Evolutionary conservation across 1,284 basidiomycete species (phyloP).

Genomic region (Tremellales sp.): DNA sequence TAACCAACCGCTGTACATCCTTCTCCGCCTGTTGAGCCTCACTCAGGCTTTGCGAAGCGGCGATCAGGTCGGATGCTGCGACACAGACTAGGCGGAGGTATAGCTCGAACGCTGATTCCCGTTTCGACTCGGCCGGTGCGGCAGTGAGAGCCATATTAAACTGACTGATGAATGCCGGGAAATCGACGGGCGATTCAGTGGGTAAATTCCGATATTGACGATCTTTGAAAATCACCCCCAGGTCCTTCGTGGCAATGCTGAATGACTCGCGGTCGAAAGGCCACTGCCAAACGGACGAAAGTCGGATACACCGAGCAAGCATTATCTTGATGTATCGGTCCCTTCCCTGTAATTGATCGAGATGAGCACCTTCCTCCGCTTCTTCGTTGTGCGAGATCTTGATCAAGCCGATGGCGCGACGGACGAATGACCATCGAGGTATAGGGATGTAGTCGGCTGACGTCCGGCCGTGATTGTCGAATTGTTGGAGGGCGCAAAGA

Average conservation of each 20-base stretch:
- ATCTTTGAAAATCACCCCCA: conserved; percentile 73
- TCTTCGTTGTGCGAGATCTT: conserved; percentile 57
- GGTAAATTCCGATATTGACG: conserved; percentile 74
- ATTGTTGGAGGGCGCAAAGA: conserved; percentile 72
- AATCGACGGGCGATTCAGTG: conserved; percentile 65
- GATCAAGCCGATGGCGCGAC: conserved; percentile 59
- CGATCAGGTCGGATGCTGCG: conserved; percentile 45
- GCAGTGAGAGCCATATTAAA: conserved; percentile 59
- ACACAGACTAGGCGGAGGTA: conserved; percentile 59
- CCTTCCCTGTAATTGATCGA: conserved; percentile 56
- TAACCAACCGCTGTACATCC: conserved; percentile 67
- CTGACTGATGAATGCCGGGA: conserved; percentile 69
- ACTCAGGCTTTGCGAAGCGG: conserved; percentile 24
- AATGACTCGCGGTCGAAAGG: conserved; percentile 59
- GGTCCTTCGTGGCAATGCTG: conserved; percentile 60
- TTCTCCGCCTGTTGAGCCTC: conserved; percentile 50
- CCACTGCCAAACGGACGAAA: conserved; percentile 75
- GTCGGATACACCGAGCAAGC: conserved; percentile 66
- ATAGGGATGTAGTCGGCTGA: conserved; percentile 49
- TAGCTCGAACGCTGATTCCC: conserved; percentile 71
- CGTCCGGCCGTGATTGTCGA: conserved; percentile 61
- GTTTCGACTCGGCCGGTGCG: conserved; percentile 50
- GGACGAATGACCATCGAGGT: conserved; percentile 66
- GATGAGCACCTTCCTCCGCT: conserved; percentile 51
- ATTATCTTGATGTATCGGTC: conserved; percentile 74